These are phyloP conservation scores for Epicoccum nigrum DNA, from an alignment of 2,329 filamentous ascomycete species.

Conservation along the genomic window DNA sequence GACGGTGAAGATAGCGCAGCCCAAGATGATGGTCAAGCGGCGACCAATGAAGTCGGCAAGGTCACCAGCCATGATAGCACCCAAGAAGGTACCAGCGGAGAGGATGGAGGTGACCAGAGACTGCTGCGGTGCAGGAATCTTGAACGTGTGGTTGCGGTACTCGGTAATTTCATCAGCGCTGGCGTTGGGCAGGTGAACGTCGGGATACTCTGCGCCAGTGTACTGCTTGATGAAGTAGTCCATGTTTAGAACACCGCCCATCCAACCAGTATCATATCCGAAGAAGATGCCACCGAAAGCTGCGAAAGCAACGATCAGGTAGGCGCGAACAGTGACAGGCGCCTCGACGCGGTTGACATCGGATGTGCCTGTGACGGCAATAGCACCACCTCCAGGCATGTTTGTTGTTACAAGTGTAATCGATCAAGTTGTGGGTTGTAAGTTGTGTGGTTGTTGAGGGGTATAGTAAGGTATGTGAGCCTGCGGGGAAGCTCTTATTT, in stretches of 20 bases:
- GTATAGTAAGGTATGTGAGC: neutral
- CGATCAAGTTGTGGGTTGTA: too few relatives aligned
- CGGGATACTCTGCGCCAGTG: conserved; percentile 41
- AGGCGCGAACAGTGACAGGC: conserved; percentile 56
- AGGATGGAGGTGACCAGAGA: conserved; percentile 76
- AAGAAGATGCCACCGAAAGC: conserved; percentile 66
- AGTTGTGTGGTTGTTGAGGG: neutral
- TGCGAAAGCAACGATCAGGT: conserved; percentile 56
- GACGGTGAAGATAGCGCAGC: conserved; percentile 65
- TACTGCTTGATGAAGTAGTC: conserved; percentile 48
- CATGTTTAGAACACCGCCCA: conserved; percentile 67
- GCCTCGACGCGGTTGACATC: conserved; percentile 64
- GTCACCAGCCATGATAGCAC: conserved; percentile 64
- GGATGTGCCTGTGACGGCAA: conserved; percentile 45
- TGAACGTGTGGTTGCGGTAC: conserved; percentile 59
- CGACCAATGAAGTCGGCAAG: conserved; percentile 71
- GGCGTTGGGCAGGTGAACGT: conserved; percentile 48
- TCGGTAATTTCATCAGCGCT: conserved; percentile 67
- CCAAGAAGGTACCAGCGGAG: conserved; percentile 78
- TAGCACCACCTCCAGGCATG: conserved; percentile 47
- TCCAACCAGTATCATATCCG: conserved; percentile 80
- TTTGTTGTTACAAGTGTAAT: conserved; percentile 29
- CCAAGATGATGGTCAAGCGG: conserved; percentile 66
- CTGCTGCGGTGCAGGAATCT: conserved; percentile 45
- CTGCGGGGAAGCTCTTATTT: conserved; percentile 8